Conservation (phyloP, 1,284 basidiomycete species). For the Phellopilus nigrolimitatus region DNA sequence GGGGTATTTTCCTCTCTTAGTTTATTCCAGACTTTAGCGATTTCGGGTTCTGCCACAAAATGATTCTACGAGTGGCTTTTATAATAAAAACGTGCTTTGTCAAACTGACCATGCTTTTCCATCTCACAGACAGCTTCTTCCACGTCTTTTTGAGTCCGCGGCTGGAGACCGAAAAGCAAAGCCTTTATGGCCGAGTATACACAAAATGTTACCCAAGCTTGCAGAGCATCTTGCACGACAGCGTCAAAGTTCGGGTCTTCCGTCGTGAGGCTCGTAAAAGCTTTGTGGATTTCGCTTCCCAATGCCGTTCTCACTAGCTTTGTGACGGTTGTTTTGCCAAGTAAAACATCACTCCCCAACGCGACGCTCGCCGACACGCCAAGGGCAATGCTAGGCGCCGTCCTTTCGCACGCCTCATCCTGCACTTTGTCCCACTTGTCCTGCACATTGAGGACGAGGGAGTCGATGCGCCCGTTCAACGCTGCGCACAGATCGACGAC, state of each 20-base stretch:
- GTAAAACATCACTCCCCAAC: background rate
- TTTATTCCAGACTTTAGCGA: constrained; percentile 1
- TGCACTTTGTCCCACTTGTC: background rate
- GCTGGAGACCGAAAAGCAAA: constrained; percentile 4
- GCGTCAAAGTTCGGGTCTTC: background rate
- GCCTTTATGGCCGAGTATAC: constrained; percentile 1
- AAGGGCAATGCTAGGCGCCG: too few relatives aligned
- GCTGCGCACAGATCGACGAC: constrained; percentile 1
- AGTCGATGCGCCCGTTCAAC: constrained; percentile 2
- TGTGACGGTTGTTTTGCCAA: background rate
- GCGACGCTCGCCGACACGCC: background rate
- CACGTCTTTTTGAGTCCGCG: background rate
- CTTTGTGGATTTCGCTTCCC: background rate
- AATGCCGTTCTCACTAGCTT: background rate
- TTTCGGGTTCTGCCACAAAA: too few relatives aligned
- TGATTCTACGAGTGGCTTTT: background rate
- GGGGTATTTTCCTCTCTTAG: background rate
- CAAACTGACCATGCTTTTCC: constrained; percentile 4
- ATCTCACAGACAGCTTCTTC: constrained; percentile 5
- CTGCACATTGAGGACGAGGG: background rate
- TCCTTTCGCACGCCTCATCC: too few relatives aligned
- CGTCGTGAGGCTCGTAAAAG: background rate
- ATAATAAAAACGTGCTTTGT: background rate
- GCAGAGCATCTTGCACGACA: constrained; percentile 7
- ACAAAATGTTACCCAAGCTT: constrained; percentile 3